Conservation (phyloP, 2,329 filamentous ascomycete genomes). For the Claviceps sp. region DNA sequence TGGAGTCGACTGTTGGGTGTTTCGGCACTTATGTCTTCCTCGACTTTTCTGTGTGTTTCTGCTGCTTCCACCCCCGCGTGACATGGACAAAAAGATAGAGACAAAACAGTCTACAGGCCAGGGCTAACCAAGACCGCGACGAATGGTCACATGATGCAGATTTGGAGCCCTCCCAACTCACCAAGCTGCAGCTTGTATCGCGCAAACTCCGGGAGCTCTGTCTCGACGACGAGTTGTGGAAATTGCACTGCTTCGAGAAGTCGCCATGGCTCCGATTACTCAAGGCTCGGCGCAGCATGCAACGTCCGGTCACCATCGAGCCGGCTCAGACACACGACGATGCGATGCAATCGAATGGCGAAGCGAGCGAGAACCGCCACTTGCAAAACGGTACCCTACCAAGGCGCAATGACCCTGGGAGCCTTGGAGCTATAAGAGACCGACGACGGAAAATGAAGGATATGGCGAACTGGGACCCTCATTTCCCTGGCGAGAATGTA, state of each 20-base stretch:
- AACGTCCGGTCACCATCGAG: constrained; percentile 13
- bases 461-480: constrained; percentile 72
- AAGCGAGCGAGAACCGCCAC: background rate
- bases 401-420: background rate
- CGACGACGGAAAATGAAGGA: constrained; percentile 29
- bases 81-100: background rate
- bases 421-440: background rate
- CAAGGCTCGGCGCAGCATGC: constrained; percentile 24
- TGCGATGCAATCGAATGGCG: constrained; percentile 7
- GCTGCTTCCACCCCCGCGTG: background rate
- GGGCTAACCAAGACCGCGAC: background rate
- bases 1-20: background rate
- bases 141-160: constrained; percentile 12
- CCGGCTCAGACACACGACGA: background rate
- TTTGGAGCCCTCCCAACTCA: constrained; percentile 31
- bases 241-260: constrained; percentile 55
- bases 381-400: background rate
- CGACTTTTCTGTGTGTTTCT: background rate
- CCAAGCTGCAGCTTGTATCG: constrained; percentile 56
- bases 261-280: constrained; percentile 54
- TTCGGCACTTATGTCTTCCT: background rate
- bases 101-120: background rate
- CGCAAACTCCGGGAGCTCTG: constrained; percentile 50
- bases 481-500: constrained; percentile 55
- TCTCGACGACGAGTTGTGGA: constrained; percentile 68